These are phyloP conservation scores for Tausonia pullulans DNA, from an alignment of 1,284 basidiomycete species.

Conservation along the genomic window DNA sequence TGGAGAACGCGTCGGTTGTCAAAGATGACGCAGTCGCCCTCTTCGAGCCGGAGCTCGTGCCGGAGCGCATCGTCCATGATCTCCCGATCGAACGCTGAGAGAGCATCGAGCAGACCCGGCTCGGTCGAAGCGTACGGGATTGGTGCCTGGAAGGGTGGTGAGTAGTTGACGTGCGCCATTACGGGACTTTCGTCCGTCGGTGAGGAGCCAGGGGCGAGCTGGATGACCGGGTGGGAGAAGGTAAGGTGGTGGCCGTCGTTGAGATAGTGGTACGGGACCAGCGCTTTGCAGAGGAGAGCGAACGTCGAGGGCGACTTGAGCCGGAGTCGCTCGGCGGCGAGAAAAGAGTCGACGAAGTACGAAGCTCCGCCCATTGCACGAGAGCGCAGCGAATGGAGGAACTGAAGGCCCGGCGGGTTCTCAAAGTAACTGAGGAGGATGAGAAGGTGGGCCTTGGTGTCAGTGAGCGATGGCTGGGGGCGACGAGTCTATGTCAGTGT, in stretches of 20 bases:
- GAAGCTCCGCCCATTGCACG: slow-evolving; percentile 74
- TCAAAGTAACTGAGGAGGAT: slow-evolving; percentile 58
- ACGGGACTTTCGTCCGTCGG: slow-evolving; percentile 17
- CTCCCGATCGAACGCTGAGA: slow-evolving; percentile 51
- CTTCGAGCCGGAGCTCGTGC: slow-evolving; percentile 57
- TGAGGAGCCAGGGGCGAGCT: slow-evolving; percentile 36
- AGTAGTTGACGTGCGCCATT: slow-evolving; percentile 71
- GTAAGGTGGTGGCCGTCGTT: slow-evolving; percentile 83
- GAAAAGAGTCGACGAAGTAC: slow-evolving; percentile 74
- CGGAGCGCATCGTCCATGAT: slow-evolving; percentile 48
- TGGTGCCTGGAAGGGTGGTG: slow-evolving; percentile 89
- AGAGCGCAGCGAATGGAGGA: slow-evolving; percentile 82
- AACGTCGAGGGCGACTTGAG: slow-evolving; percentile 46
- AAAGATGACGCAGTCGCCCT: slow-evolving; percentile 83
- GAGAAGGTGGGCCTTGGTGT: neutral
- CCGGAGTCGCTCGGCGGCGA: slow-evolving; percentile 53
- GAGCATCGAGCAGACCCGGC: slow-evolving; percentile 38
- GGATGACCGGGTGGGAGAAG: slow-evolving; percentile 65
- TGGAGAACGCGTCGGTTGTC: slow-evolving; percentile 91
- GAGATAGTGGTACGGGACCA: slow-evolving; percentile 78
- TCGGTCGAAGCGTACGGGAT: slow-evolving; percentile 42
- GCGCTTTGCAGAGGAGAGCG: slow-evolving; percentile 47
- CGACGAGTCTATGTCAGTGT: neutral
- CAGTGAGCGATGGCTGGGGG: neutral
- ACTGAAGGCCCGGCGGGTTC: slow-evolving; percentile 77